Evolutionary conservation across 208 protist species (phyloP).

Genomic region (Angomonas deanei): DNA sequence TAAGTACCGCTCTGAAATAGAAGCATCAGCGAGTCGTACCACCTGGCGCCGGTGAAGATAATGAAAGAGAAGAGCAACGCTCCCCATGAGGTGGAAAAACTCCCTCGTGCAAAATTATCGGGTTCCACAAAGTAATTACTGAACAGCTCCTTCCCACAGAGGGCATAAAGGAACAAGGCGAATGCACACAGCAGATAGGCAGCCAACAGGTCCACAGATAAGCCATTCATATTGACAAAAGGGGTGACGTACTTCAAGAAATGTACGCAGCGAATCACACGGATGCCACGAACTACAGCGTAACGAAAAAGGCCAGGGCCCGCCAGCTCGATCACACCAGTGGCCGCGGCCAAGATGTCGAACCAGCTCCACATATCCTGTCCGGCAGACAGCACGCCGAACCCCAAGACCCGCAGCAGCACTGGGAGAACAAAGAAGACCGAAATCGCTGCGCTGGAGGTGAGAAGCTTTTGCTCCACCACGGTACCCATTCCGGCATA

Average conservation of each 20-base stretch:
- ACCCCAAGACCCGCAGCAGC: conserved; percentile 23
- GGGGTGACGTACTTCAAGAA: conserved; percentile 20
- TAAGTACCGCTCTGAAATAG: conserved; percentile 16
- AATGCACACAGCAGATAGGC: conserved; percentile 16
- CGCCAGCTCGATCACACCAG: conserved; percentile 34
- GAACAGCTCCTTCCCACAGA: conserved; percentile 61
- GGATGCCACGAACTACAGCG: conserved; percentile 23
- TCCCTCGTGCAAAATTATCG: not conserved
- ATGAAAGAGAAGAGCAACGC: conserved; percentile 37
- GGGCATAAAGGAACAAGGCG: conserved; percentile 34
- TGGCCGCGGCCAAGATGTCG: conserved; percentile 29
- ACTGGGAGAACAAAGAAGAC: conserved; percentile 41
- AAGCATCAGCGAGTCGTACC: conserved; percentile 25
- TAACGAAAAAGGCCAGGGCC: conserved; percentile 14
- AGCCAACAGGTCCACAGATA: conserved; percentile 13
- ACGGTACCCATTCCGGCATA: conserved; percentile 12
- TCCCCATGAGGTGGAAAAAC: conserved; percentile 50
- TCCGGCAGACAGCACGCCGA: conserved; percentile 10
- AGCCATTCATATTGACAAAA: conserved; percentile 9
- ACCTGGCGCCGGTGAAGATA: conserved; percentile 39
- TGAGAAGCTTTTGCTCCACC: conserved; percentile 8
- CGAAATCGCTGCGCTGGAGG: conserved; percentile 18
- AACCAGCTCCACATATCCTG: conserved; percentile 35
- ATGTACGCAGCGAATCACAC: conserved; percentile 32
- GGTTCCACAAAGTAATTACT: not conserved